A percentile compares a stretch with the other conserved stretches of the same genome.
Conservation (phyloP, 768 basidiomycete species). For the Pleurotus sapidus region DNA sequence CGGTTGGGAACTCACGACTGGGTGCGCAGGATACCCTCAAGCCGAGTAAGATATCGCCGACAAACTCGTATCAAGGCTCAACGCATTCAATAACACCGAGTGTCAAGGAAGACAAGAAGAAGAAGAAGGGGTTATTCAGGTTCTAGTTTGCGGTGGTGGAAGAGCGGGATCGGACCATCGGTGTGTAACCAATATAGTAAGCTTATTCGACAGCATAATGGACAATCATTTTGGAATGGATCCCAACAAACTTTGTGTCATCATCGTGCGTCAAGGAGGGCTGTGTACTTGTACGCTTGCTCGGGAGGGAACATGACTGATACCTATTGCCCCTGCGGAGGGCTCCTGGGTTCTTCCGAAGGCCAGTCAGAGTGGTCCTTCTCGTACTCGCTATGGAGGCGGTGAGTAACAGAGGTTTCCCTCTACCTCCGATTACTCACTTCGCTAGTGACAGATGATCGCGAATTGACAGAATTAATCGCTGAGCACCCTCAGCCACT, state of each 20-base stretch:
- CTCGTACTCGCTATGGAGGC: no score
- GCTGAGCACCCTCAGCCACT: no score
- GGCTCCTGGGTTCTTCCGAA: no score
- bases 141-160: slow-evolving; percentile 36
- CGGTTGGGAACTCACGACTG: slow-evolving; percentile 18
- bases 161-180: not conserved
- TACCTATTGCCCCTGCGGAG: no score
- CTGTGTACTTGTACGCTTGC: no score
- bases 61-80: slow-evolving; percentile 49
- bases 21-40: slow-evolving; percentile 28
- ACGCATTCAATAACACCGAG: slow-evolving; percentile 32
- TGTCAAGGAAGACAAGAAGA: slow-evolving; percentile 60
- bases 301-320: no score
- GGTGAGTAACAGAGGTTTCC: no score
- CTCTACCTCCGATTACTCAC: no score
- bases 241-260: not conserved
- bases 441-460: no score
- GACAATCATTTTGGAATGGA: not conserved
- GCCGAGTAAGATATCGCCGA: slow-evolving; percentile 47
- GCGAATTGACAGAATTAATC: no score
- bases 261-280: no score
- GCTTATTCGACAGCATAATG: slow-evolving; percentile 1
- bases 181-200: not conserved
- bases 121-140: slow-evolving; percentile 75
- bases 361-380: no score